Evolutionary conservation across 805 yeast genomes (phyloP), one percentile per base, ranked within the genome.

Genomic region (Torulaspora gathmanii): DNA sequence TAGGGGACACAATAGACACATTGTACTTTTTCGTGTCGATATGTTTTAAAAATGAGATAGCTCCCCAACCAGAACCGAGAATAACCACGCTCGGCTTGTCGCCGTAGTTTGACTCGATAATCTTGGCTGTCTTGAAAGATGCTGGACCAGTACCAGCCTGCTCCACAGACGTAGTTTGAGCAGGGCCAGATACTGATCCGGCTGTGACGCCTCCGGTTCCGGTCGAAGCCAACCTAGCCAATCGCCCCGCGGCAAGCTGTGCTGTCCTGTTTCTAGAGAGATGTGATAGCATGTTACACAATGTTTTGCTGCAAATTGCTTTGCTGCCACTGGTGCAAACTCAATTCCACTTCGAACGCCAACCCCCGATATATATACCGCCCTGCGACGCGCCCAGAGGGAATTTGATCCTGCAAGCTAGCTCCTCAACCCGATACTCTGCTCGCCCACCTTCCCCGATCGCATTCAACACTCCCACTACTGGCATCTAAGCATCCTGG

Each of bases 51-150:
- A 88, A 75, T 5, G 95, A 82, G 46, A 89, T 86, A 10, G 95
- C 82, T 56, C 96, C 97, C 97, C 97, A 90, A 45, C 97, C 97
- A 12, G 95, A 81, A 46, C 93, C 93, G 60, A 78, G 79, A 63
- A 76, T 80, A 34, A 89, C 95, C 33, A 71, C 63, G 41, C 67
- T 67, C 50, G 71, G 71, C 56, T 69, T 71, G 40, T 65, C 62
- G 41, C 61, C 55, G 34, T 47, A 31, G 16, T 52, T 50, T 40
- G 54, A 54, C 37, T 65, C 65, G 46, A 70, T 67, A 44, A 69
- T 56, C 48, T 68, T 67, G 50, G 64, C 62, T 19, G 70, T 70
- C 46, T 66, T 67, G 51, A 67, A 69, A 43, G 71, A 70, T 4
- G 70, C 58, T 23, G 65, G 52, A 33, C 73, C 74, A 5, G 60